A percentile compares a stretch with the other conserved stretches of the same genome.
phyloP scores from a whole-genome alignment of 1,284 basidiomycete species.

The Leucoagaricus sp. region DNA sequence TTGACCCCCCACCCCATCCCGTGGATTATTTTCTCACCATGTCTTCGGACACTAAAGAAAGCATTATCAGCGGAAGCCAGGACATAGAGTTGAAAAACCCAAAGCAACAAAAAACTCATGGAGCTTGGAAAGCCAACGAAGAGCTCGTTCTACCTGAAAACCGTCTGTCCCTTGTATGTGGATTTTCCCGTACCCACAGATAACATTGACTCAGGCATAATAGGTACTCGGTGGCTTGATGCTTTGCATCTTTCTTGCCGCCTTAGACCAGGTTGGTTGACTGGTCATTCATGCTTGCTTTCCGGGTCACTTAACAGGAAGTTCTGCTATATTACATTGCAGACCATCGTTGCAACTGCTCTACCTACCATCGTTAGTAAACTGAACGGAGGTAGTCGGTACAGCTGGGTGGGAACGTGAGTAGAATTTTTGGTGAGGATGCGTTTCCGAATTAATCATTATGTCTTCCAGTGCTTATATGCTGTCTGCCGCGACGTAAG shows the following conservation, averaged over 20 bases:
- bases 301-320: slow-evolving; percentile 9
- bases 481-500: slow-evolving; percentile 56
- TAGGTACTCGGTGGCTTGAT: slow-evolving; percentile 60
- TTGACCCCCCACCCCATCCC: neutral
- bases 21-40: neutral
- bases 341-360: slow-evolving; percentile 83
- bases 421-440: slow-evolving; percentile 18
- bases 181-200: neutral
- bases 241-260: slow-evolving; percentile 55
- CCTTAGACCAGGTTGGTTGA: slow-evolving; percentile 53
- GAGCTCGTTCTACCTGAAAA: slow-evolving; percentile 56
- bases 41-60: slow-evolving; percentile 1
- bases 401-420: slow-evolving; percentile 79
- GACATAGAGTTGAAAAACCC: neutral
- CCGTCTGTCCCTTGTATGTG: slow-evolving; percentile 46
- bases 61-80: neutral
- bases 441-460: neutral
- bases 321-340: neutral
- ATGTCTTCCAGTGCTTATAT: slow-evolving; percentile 61
- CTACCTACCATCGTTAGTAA: slow-evolving; percentile 74
- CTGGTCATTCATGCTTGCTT: neutral
- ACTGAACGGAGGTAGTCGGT: slow-evolving; percentile 67
- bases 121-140: slow-evolving; percentile 55
- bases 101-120: slow-evolving; percentile 36
- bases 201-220: neutral